phyloP scores from a whole-genome alignment of 2,329 filamentous ascomycete species.

The Oidium heveae region DNA sequence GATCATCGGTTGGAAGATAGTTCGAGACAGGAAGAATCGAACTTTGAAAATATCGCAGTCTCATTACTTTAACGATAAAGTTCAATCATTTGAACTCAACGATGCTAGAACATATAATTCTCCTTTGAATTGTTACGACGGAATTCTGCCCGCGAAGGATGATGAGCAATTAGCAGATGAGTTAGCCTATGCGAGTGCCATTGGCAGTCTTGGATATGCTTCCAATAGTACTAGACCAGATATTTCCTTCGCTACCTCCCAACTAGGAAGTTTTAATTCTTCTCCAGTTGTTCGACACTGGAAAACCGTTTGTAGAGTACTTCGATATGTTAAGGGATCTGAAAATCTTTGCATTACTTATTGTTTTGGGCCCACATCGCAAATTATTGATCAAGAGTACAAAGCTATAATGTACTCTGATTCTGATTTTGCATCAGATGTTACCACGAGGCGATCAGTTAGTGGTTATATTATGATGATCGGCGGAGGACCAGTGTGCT shows the following conservation, averaged over 20 bases:
- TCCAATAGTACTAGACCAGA: neutral
- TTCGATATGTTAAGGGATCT: neutral
- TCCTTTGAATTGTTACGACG: neutral
- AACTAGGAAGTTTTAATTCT: neutral
- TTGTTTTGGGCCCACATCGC: neutral
- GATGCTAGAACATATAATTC: neutral
- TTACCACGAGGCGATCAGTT: no score
- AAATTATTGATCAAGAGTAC: neutral
- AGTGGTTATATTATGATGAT: neutral
- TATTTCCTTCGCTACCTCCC: neutral
- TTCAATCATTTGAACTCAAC: neutral
- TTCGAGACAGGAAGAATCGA: neutral
- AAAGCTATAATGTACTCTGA: neutral
- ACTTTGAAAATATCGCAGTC: neutral
- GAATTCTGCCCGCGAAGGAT: neutral
- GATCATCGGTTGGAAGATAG: neutral
- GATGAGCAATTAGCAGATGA: neutral
- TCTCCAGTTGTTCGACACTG: neutral
- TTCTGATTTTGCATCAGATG: neutral
- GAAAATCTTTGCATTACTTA: neutral
- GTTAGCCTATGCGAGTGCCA: neutral
- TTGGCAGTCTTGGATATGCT: neutral
- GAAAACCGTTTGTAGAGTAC: neutral
- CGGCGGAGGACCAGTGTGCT: neutral
- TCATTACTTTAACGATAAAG: neutral